Evolutionary conservation across 345 rosid species (phyloP).

Genomic region (Jatropha curcas): DNA sequence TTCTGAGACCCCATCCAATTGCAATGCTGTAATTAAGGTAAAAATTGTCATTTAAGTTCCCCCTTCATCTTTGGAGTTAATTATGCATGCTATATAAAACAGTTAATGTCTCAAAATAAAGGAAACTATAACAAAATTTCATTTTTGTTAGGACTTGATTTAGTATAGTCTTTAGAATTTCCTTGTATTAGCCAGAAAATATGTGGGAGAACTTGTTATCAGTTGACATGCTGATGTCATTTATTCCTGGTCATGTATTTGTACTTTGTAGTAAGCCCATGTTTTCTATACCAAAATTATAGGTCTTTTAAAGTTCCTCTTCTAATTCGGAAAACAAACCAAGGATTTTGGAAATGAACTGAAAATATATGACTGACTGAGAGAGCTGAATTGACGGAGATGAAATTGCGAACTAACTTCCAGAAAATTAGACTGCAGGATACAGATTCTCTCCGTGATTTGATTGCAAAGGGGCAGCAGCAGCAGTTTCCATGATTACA

Average conservation of each 20-base stretch:
- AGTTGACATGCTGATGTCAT: background rate
- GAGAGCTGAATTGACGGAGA: background rate
- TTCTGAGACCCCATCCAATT: constrained; percentile 37
- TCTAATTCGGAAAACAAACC: background rate
- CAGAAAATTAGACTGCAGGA: background rate
- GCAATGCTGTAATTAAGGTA: constrained; percentile 60
- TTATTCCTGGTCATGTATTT: background rate
- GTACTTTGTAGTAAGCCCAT: background rate
- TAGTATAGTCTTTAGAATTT: background rate
- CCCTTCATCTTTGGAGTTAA: background rate
- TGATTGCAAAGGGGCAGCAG: background rate
- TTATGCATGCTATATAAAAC: background rate
- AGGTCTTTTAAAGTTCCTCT: background rate
- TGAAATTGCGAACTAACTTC: background rate
- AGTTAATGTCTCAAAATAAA: background rate
- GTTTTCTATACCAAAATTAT: background rate
- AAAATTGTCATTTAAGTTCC: constrained; percentile 8
- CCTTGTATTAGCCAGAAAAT: background rate
- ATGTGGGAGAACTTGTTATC: background rate
- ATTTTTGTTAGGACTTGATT: background rate
- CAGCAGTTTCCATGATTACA: background rate
- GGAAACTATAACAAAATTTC: background rate
- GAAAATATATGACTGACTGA: background rate
- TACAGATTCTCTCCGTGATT: background rate
- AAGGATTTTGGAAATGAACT: background rate